Evolutionary conservation across 2,329 filamentous ascomycete genomes (phyloP), one percentile per base, ranked within the genome.

Genomic region (Cyphellophora europaea): DNA sequence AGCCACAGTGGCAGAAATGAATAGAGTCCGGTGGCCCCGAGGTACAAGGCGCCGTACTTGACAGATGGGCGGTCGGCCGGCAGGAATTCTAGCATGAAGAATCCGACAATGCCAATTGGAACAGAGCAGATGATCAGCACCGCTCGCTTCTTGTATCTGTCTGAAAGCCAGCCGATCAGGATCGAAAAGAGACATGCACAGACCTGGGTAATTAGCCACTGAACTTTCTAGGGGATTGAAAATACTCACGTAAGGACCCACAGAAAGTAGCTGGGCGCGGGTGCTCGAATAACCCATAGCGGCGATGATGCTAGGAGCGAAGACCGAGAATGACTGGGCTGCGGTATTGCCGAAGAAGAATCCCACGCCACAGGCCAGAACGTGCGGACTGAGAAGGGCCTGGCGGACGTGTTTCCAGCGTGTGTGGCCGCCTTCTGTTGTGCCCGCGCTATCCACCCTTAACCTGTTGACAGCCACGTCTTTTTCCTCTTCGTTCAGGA

Each of bases 221-320:
- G n/a, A n/a, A n/a, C n/a, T n/a, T n/a, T n/a, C n/a, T n/a, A n/a
- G n/a, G n/a, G n/a, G n/a, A n/a, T n/a, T 29, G n/a, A n/a, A n/a
- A 25, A n/a, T n/a, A 32, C 14, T 13, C 14, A 44, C 82, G 48
- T 89, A 89, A 0, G 82, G 82, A 0, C 82, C 81, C 0, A 87
- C 82, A 8, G 71, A 77, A 30, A 88, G 67, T 3, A 89, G 66
- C 49, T 89, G 83, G 1, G 79, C 73, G 5, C 58, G 69, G 1
- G 79, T 79, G 0, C 67, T 60, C 5, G 67, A 61, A 57, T 80
- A 72, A 5, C 70, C 70, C 47, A 72, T 50, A 41, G 72, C 62
- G 30, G 66, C 65, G 46, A 93, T 80, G 51, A 91, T 91, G 14
- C 76, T 81, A 0, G 85, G 86, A 3, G 88, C 61, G 60, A 93